Evolutionary conservation across 441 rosid genomes (phyloP).

Genomic region (Arabidopsis lyrata): DNA sequence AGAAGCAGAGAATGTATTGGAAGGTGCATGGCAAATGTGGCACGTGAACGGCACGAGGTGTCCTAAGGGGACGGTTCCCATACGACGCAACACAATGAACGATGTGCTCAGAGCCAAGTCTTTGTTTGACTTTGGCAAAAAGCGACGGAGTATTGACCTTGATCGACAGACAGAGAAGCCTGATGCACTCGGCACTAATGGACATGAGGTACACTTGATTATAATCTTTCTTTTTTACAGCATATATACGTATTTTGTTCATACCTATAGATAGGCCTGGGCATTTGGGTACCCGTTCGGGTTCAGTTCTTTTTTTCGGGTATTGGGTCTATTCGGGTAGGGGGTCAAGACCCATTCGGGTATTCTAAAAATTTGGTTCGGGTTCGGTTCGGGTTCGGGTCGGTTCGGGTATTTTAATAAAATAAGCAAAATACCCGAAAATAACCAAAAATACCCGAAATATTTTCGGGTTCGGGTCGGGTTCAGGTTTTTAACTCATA

Average conservation of each 20-base stretch:
- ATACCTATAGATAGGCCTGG: not conserved
- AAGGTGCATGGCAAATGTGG: slow-evolving; percentile 75
- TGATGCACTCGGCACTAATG: slow-evolving; percentile 77
- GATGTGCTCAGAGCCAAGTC: slow-evolving; percentile 78
- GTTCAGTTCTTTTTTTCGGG: too few relatives aligned
- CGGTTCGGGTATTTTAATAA: too few relatives aligned
- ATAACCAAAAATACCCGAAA: too few relatives aligned
- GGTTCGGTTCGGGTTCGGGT: too few relatives aligned
- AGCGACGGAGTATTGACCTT: slow-evolving; percentile 35
- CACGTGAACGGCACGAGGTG: slow-evolving; percentile 72
- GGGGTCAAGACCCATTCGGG: too few relatives aligned
- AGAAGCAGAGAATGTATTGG: slow-evolving; percentile 19
- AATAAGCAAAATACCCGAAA: too few relatives aligned
- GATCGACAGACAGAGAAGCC: slow-evolving; percentile 64
- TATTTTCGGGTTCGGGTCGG: too few relatives aligned
- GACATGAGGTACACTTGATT: slow-evolving; percentile 74
- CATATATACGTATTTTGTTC: not conserved
- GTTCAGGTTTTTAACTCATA: too few relatives aligned
- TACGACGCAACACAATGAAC: slow-evolving; percentile 63
- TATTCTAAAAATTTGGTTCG: too few relatives aligned
- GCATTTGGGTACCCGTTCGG: too few relatives aligned
- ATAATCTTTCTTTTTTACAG: not conserved
- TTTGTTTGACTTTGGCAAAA: slow-evolving; percentile 69
- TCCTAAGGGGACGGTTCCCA: slow-evolving; percentile 71
- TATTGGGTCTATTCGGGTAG: too few relatives aligned